Conservation (phyloP, 2,329 filamentous ascomycete species). For the Pseudogymnoascus sp. region DNA sequence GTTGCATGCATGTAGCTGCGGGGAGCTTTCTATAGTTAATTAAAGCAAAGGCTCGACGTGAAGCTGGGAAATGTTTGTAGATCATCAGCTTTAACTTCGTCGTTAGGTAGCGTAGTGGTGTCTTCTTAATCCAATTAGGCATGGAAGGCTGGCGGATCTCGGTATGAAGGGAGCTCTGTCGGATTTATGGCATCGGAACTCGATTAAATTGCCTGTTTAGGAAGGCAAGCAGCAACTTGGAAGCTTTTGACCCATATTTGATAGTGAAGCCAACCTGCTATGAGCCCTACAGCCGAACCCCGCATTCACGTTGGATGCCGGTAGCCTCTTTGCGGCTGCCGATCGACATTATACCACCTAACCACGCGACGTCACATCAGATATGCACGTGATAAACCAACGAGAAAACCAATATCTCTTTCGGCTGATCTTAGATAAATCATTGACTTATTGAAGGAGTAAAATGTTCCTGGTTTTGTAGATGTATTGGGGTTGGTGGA, state of each 20-base stretch:
- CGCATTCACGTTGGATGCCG: neutral
- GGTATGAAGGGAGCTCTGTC: neutral
- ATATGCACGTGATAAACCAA: neutral
- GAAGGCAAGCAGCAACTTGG: neutral
- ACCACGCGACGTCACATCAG: constrained; percentile 2
- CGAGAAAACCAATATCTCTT: neutral
- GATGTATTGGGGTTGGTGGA: neutral
- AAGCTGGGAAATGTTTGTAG: neutral
- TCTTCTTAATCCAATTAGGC: neutral
- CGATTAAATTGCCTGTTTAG: neutral
- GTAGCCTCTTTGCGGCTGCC: neutral
- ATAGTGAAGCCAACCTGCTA: neutral
- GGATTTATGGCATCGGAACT: neutral
- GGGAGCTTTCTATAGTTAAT: neutral
- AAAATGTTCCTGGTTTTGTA: too few species aligned
- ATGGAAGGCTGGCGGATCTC: neutral
- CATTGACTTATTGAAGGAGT: neutral
- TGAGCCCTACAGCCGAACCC: neutral
- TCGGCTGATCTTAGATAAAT: neutral
- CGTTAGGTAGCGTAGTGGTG: neutral
- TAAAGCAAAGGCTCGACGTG: neutral
- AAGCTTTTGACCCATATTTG: neutral
- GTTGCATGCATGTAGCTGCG: constrained; percentile 3
- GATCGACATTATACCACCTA: neutral
- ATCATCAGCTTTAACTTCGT: neutral